phyloP scores from a whole-genome alignment of 768 basidiomycete species.

The Lentinula sp. region DNA sequence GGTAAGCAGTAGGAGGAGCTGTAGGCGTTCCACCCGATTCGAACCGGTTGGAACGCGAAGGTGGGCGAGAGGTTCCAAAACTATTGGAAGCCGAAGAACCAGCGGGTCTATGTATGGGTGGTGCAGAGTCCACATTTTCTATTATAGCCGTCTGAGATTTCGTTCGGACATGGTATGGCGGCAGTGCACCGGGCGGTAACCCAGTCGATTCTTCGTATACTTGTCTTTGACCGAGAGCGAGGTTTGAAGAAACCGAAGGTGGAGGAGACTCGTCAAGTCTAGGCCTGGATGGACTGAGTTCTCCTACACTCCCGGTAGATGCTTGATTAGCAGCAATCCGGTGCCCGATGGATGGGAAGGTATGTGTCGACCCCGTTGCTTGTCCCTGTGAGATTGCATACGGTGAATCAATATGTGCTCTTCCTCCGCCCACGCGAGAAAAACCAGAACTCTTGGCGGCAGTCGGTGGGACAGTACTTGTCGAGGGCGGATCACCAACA shows the following conservation, averaged over 20 bases:
- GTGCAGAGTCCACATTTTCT: conserved; percentile 42
- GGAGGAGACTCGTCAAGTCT: conserved; percentile 34
- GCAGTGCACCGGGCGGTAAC: conserved; percentile 59
- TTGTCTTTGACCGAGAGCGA: conserved; percentile 32
- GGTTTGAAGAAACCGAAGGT: conserved; percentile 44
- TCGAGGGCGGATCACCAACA: conserved; percentile 30
- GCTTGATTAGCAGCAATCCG: conserved; percentile 10
- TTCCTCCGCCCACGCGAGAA: conserved; percentile 81
- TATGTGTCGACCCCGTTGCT: conserved; percentile 47
- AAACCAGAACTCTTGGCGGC: conserved; percentile 53
- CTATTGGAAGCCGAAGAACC: conserved; percentile 9
- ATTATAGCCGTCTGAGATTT: conserved; percentile 83
- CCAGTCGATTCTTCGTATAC: conserved; percentile 16
- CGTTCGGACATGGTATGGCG: conserved; percentile 61
- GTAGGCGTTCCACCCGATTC: not conserved
- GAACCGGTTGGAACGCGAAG: conserved; percentile 3
- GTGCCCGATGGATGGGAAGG: conserved; percentile 61
- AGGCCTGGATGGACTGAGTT: conserved; percentile 14
- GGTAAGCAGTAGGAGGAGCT: conserved; percentile 7
- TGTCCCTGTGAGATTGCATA: conserved; percentile 55
- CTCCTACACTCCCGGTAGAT: conserved; percentile 6
- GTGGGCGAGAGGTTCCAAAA: conserved; percentile 7
- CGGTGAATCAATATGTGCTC: conserved; percentile 79
- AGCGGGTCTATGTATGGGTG: conserved; percentile 12
- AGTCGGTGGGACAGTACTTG: conserved; percentile 16